These are phyloP conservation scores for Effrenium voratum DNA, from an alignment of 73 alveolate genomes.

Conservation along the genomic window DNA sequence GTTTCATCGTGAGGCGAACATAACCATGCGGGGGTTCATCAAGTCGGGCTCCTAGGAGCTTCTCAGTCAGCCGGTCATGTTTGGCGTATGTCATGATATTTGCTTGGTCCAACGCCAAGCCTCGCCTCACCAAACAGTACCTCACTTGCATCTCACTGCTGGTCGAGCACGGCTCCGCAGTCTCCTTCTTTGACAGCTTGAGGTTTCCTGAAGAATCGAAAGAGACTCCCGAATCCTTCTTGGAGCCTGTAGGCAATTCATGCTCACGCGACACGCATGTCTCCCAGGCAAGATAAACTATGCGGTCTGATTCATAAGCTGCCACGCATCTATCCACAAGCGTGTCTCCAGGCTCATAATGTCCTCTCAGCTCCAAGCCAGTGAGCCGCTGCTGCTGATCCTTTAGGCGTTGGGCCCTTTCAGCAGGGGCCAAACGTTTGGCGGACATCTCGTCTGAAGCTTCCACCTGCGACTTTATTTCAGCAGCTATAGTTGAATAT, in stretches of 20 bases:
- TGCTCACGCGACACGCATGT: neutral
- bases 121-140: neutral
- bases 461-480: neutral
- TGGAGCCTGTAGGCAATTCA: neutral
- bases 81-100: neutral
- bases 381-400: neutral
- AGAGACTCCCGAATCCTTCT: neutral
- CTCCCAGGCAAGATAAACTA: neutral
- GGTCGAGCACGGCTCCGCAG: neutral
- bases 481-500: neutral
- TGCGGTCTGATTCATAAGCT: neutral
- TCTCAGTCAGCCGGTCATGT: neutral
- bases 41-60: neutral
- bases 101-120: neutral
- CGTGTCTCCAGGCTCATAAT: neutral
- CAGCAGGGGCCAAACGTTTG: neutral
- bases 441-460: neutral
- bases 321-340: neutral
- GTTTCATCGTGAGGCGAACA: neutral
- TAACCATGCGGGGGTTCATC: neutral
- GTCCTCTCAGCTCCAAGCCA: neutral
- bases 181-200: neutral
- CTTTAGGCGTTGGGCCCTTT: neutral
- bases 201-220: constrained; percentile 3
- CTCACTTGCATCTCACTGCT: constrained; percentile 2